A percentile compares a stretch with the other conserved stretches of the same genome.
phyloP scores from a whole-genome alignment of 495 filamentous ascomycete genomes.

The Melanomma pulvis-pyrius region DNA sequence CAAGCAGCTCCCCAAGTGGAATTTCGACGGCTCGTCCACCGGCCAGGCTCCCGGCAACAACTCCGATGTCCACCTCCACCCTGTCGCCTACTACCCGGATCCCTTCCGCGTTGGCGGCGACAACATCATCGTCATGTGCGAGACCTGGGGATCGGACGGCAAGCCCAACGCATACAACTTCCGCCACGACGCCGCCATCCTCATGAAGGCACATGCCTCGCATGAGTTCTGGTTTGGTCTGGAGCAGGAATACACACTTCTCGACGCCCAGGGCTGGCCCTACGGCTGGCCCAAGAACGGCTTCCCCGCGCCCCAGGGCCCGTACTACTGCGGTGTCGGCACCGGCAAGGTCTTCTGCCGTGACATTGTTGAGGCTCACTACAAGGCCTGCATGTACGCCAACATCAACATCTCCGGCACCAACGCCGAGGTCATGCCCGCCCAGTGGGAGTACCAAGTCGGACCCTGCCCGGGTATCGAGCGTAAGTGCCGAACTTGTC shows the following conservation, averaged over 20 bases:
- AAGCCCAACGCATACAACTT: constrained; percentile 98
- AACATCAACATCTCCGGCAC: constrained; percentile 95
- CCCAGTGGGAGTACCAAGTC: constrained; percentile 99
- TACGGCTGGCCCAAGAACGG: constrained; percentile 96
- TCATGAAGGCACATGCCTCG: constrained; percentile 84
- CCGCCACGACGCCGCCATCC: constrained; percentile 82
- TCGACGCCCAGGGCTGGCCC: constrained; percentile 82
- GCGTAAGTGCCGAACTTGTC: constrained; percentile 52
- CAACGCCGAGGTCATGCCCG: constrained; percentile 98
- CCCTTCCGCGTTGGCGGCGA: constrained; percentile 74
- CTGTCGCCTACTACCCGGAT: constrained; percentile 86
- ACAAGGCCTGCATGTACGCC: constrained; percentile 93
- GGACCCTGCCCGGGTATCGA: constrained; percentile 92
- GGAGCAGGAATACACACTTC: constrained; percentile 96
- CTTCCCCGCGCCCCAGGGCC: constrained; percentile 95
- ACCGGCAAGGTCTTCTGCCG: constrained; percentile 97
- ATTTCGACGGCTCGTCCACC: constrained; percentile 97
- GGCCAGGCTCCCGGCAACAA: constrained; percentile 93
- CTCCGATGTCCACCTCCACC: constrained; percentile 97
- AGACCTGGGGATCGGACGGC: constrained; percentile 96
- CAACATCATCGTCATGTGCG: constrained; percentile 92
- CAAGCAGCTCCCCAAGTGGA: constrained; percentile 95
- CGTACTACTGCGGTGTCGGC: constrained; percentile 99
- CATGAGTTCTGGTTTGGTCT: constrained; percentile 97
- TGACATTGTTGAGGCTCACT: constrained; percentile 98